Percentiles rank a stretch among this genome's conserved stretches.
Conservation (phyloP, 768 basidiomycete species). For the Boletus edulis region DNA sequence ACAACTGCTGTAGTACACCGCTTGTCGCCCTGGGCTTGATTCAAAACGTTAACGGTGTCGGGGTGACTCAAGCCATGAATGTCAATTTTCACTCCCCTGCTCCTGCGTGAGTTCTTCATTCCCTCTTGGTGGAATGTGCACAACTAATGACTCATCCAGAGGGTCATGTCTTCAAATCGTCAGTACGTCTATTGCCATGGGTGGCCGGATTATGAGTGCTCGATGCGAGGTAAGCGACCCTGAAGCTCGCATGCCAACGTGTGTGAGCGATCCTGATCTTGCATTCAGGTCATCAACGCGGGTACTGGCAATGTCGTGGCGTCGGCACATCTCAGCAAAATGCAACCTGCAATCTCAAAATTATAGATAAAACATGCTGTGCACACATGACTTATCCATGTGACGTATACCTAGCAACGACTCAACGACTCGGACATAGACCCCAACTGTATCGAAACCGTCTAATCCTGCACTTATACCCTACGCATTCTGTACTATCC, state of each 20-base stretch:
- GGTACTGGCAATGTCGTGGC: constrained; percentile 56
- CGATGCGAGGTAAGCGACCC: constrained; percentile 58
- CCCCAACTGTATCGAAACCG: constrained; percentile 22
- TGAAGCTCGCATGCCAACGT: not conserved
- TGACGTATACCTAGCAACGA: constrained; percentile 11
- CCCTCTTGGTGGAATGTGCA: constrained; percentile 2
- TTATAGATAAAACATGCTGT: constrained; percentile 32
- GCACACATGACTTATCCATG: not conserved
- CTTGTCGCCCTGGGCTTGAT: constrained; percentile 64
- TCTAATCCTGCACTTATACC: constrained; percentile 18
- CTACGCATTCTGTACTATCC: constrained; percentile 22
- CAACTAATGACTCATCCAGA: constrained; percentile 32
- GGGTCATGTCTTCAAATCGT: constrained; percentile 58
- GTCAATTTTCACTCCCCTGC: constrained; percentile 70
- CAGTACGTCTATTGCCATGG: constrained; percentile 64
- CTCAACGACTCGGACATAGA: constrained; percentile 8
- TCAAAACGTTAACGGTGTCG: constrained; percentile 63
- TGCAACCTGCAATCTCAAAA: constrained; percentile 59
- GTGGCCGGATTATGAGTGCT: constrained; percentile 68
- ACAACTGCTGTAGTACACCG: constrained; percentile 70
- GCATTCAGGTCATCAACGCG: constrained; percentile 55
- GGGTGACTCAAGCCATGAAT: constrained; percentile 72
- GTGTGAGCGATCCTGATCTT: not conserved
- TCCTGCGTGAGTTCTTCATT: constrained; percentile 43
- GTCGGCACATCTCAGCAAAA: constrained; percentile 68